These are phyloP conservation scores for Populus euphratica DNA, from an alignment of 345 rosid genomes.

Conservation along the genomic window DNA sequence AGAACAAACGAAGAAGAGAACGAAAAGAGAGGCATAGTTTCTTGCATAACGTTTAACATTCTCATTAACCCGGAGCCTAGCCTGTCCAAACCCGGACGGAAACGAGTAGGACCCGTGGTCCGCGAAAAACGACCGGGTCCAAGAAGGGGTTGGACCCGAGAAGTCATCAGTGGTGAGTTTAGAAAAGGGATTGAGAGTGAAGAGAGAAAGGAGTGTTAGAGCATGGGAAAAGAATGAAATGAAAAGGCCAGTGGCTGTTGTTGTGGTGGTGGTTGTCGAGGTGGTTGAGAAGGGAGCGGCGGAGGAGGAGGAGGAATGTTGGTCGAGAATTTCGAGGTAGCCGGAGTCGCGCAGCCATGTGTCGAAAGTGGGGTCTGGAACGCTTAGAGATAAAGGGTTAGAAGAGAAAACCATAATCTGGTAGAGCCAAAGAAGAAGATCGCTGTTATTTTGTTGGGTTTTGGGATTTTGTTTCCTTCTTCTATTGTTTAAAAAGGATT, in stretches of 20 bases:
- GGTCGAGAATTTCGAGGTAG: slow-evolving; percentile 83
- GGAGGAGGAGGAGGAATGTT: slow-evolving; percentile 37
- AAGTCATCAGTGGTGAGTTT: slow-evolving; percentile 83
- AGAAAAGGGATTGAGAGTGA: slow-evolving; percentile 73
- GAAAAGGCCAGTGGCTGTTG: slow-evolving; percentile 40
- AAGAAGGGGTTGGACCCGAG: slow-evolving; percentile 64
- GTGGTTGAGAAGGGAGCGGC: slow-evolving; percentile 22
- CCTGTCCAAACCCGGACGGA: slow-evolving; percentile 71
- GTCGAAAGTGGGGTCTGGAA: slow-evolving; percentile 77
- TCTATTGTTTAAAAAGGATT: too few relatives aligned
- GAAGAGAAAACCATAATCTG: slow-evolving; percentile 36
- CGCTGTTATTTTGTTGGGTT: neutral
- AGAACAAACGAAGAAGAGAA: slow-evolving; percentile 81
- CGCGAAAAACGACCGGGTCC: slow-evolving; percentile 76
- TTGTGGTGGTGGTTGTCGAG: slow-evolving; percentile 28
- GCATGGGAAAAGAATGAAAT: slow-evolving; percentile 41
- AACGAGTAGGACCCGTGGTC: slow-evolving; percentile 65
- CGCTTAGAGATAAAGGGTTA: slow-evolving; percentile 69
- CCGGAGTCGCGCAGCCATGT: slow-evolving; percentile 96
- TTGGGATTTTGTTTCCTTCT: neutral
- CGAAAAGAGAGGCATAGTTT: slow-evolving; percentile 70
- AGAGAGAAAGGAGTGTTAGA: slow-evolving; percentile 53
- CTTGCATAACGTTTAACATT: slow-evolving; percentile 84
- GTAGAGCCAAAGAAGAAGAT: neutral
- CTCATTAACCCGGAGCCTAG: slow-evolving; percentile 76